Conservation (phyloP, 1,284 basidiomycete genomes). For the Malassezia japonica region DNA sequence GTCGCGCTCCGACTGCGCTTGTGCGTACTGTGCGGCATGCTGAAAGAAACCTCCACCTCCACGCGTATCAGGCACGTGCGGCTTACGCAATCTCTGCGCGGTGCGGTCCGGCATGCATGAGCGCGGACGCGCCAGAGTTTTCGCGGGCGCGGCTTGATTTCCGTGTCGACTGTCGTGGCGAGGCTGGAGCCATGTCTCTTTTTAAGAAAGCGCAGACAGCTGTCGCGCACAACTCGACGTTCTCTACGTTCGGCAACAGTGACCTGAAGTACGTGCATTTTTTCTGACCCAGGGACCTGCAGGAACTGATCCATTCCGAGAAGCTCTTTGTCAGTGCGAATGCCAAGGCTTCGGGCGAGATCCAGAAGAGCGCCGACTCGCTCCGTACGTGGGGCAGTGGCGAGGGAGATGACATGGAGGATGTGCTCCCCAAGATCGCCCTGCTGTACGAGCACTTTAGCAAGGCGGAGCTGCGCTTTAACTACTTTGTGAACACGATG, state of each 20-base stretch:
- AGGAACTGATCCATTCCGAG: slow-evolving; percentile 79
- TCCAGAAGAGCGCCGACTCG: slow-evolving; percentile 64
- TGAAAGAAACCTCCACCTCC: background rate
- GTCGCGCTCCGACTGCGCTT: slow-evolving; percentile 40
- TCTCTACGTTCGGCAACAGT: slow-evolving; percentile 64
- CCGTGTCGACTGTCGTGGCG: background rate
- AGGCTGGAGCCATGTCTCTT: slow-evolving; percentile 31
- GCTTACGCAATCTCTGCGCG: background rate
- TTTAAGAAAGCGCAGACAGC: slow-evolving; percentile 40
- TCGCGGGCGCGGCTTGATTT: background rate
- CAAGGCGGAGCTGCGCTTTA: slow-evolving; percentile 62
- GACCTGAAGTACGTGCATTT: slow-evolving; percentile 57
- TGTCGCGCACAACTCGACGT: slow-evolving; percentile 70
- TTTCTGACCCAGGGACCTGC: slow-evolving; percentile 51
- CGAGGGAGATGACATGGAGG: slow-evolving; percentile 81
- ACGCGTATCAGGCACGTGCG: background rate
- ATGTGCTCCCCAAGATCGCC: slow-evolving; percentile 65
- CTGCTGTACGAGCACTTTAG: slow-evolving; percentile 64
- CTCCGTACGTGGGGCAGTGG: slow-evolving; percentile 68
- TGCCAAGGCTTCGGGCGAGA: slow-evolving; percentile 59
- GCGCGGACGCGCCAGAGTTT: background rate
- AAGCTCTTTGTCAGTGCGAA: slow-evolving; percentile 69
- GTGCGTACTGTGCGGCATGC: slow-evolving; percentile 27
- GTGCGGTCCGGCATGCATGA: background rate
- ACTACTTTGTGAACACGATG: slow-evolving; percentile 63